phyloP scores from a whole-genome alignment of 208 protist species.

The Naegleria gruberi region DNA sequence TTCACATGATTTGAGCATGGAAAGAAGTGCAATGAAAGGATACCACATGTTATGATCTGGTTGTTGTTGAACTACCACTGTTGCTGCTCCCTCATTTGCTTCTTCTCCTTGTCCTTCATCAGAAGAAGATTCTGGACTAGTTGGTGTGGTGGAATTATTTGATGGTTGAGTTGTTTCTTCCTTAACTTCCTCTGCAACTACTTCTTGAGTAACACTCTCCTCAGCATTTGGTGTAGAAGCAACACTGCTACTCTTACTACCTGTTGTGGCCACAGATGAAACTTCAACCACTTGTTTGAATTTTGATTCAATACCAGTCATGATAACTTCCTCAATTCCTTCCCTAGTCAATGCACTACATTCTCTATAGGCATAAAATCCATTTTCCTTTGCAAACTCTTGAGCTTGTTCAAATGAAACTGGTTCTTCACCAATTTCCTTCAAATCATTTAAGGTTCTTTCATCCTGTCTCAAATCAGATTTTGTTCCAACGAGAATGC shows the following conservation, averaged over 20 bases:
- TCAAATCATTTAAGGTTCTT: not conserved
- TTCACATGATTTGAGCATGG: not conserved
- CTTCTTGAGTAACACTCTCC: too few species aligned
- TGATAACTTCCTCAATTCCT: constrained; percentile 3
- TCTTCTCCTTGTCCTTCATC: too few species aligned
- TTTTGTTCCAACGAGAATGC: constrained; percentile 23
- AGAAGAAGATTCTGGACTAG: not conserved
- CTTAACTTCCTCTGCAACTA: not conserved
- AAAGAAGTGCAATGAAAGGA: not conserved
- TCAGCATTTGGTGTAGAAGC: too few species aligned
- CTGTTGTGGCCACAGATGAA: too few species aligned
- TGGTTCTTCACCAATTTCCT: not conserved
- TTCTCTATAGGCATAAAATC: constrained; percentile 8
- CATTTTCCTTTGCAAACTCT: not conserved
- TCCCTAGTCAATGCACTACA: not conserved
- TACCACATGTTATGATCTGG: not conserved
- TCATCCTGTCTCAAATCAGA: constrained; percentile 18
- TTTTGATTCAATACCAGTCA: not conserved
- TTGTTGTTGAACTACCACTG: not conserved
- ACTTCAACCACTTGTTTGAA: too few species aligned
- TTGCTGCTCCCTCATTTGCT: not conserved
- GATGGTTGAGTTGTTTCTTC: too few species aligned
- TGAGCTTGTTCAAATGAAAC: not conserved
- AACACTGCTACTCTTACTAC: too few species aligned
- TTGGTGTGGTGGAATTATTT: too few species aligned